phyloP scores from a whole-genome alignment of 305 asterid species.

The Euphrasia arctica region DNA sequence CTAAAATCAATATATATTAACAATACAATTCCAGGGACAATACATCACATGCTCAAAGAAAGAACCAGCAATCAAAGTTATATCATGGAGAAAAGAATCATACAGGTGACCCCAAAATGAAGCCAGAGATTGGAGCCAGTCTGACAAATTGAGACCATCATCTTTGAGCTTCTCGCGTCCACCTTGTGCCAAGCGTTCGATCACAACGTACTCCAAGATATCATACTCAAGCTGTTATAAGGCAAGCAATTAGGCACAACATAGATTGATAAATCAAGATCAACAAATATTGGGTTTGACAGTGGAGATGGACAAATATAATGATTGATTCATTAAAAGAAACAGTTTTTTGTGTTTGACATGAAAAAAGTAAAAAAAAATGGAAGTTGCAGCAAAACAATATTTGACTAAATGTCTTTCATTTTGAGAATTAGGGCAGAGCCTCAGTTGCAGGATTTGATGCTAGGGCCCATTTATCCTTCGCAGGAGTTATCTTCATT shows the following conservation, averaged over 20 bases:
- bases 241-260: slow-evolving; percentile 21
- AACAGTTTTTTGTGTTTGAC: background rate
- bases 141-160: slow-evolving; percentile 96
- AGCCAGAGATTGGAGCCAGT: slow-evolving; percentile 99
- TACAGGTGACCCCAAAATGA: slow-evolving; percentile 99
- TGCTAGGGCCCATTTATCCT: background rate
- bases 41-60: slow-evolving; percentile 29
- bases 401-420: background rate
- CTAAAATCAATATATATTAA: slow-evolving; percentile 20
- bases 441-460: background rate
- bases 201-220: slow-evolving; percentile 94
- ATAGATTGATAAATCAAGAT: slow-evolving; percentile 14
- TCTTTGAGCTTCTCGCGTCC: slow-evolving; percentile 99
- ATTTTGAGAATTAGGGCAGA: background rate
- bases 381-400: background rate
- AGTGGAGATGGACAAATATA: slow-evolving; percentile 14
- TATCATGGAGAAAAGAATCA: slow-evolving; percentile 37
- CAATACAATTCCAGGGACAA: slow-evolving; percentile 21
- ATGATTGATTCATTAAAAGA: background rate
- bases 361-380: background rate
- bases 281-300: background rate
- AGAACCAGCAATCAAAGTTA: slow-evolving; percentile 28
- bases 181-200: slow-evolving; percentile 96
- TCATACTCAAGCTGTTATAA: slow-evolving; percentile 92
- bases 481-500: background rate